These are phyloP conservation scores for Chaetomium strumarium DNA, from an alignment of 2,329 filamentous ascomycete genomes.

Conservation along the genomic window DNA sequence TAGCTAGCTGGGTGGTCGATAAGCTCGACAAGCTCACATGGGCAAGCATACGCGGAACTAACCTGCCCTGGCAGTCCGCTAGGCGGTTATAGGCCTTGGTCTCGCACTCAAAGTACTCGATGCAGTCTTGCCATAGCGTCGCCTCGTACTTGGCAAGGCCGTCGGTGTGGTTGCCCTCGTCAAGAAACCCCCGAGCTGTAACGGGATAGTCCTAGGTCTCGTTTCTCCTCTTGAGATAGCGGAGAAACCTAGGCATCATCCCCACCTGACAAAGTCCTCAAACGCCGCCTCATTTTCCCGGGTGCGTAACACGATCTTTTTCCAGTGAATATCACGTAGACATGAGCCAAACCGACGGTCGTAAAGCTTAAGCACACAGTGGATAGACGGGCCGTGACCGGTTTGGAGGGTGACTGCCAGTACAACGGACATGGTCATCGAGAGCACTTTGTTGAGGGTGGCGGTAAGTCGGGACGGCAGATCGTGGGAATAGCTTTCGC, in stretches of 20 bases:
- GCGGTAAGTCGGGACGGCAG: constrained; percentile 4
- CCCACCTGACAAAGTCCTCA: not conserved
- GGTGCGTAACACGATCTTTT: not conserved
- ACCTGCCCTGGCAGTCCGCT: not conserved
- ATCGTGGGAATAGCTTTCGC: constrained; percentile 2
- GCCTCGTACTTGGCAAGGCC: not conserved
- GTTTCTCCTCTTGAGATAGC: not conserved
- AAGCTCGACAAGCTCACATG: not conserved
- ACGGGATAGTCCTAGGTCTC: not conserved
- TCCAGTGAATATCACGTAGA: not conserved
- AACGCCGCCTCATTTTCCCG: not conserved
- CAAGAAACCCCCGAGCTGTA: not conserved
- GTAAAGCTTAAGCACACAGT: constrained; percentile 9
- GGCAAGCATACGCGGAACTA: not conserved
- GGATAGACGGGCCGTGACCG: not conserved
- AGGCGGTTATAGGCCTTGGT: not conserved
- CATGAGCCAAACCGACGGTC: constrained; percentile 7
- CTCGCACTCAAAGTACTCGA: not conserved
- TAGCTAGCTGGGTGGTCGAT: not conserved
- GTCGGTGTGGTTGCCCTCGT: not conserved
- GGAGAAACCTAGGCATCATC: not conserved
- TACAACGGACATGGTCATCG: constrained; percentile 9
- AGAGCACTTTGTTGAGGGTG: constrained; percentile 6
- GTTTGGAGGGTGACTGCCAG: constrained; percentile 7
- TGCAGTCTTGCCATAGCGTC: not conserved